Evolutionary conservation across 2,329 filamentous ascomycete genomes (phyloP).

Genomic region (Epichloe aotearoae): DNA sequence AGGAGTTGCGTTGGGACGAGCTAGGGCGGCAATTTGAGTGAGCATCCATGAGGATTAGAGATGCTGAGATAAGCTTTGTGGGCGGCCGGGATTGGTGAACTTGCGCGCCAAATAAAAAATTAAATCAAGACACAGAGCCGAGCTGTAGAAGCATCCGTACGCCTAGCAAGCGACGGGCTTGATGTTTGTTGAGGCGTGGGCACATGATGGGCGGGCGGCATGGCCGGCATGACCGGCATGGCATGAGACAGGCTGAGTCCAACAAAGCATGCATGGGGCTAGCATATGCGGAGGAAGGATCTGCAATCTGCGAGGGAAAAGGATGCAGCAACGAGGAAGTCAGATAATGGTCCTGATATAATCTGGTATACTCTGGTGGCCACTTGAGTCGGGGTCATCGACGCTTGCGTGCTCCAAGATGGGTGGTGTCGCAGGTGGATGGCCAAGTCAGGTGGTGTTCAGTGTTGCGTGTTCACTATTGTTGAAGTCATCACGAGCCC

Average conservation of each 20-base stretch:
- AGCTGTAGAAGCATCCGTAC: too few relatives aligned
- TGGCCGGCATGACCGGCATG: neutral
- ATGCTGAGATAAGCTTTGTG: neutral
- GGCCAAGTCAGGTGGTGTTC: neutral
- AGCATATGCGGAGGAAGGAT: neutral
- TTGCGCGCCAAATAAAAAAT: neutral
- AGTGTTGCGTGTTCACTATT: neutral
- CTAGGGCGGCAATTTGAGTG: slow-evolving; percentile 37
- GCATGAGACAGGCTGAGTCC: neutral
- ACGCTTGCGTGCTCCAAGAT: neutral
- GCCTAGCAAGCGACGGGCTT: neutral
- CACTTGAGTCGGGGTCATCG: neutral
- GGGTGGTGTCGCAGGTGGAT: neutral
- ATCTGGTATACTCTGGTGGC: neutral
- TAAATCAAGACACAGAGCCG: too few relatives aligned
- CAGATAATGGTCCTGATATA: neutral
- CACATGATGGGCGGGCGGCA: slow-evolving; percentile 3
- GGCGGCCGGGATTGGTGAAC: neutral
- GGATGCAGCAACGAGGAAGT: neutral
- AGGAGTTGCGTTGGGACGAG: slow-evolving; percentile 27
- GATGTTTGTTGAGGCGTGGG: neutral
- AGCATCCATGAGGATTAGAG: slow-evolving; percentile 30
- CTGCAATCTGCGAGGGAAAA: too few relatives aligned
- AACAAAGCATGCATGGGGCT: neutral
- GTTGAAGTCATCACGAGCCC: neutral